Conservation (phyloP, 2,329 filamentous ascomycete genomes). For the Colletotrichum plurivorum region DNA sequence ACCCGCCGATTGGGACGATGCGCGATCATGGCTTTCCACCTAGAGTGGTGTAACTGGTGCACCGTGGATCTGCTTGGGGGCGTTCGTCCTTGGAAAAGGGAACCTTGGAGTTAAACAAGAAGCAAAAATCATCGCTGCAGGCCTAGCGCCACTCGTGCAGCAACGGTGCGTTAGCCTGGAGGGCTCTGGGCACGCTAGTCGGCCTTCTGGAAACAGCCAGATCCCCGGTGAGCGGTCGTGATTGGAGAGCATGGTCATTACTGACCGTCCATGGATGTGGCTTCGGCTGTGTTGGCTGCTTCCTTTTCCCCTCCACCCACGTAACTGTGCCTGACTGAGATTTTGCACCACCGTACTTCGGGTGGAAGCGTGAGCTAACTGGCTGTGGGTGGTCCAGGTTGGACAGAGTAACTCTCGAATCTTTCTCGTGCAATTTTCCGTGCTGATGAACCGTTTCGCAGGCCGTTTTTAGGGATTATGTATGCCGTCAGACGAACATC, state of each 20-base stretch:
- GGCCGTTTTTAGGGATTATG: neutral
- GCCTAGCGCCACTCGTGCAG: conserved; percentile 28
- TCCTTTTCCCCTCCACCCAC: conserved; percentile 1
- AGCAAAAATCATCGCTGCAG: conserved; percentile 21
- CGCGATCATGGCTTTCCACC: conserved; percentile 3
- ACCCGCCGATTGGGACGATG: conserved; percentile 4
- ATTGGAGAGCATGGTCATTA: conserved; percentile 13
- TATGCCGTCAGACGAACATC: neutral
- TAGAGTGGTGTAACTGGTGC: neutral
- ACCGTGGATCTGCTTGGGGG: neutral
- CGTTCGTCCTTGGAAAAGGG: neutral
- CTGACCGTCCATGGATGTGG: neutral
- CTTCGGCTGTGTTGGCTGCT: conserved; percentile 5
- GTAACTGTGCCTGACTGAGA: neutral
- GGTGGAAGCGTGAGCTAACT: neutral
- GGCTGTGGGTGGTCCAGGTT: neutral
- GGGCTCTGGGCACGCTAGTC: conserved; percentile 16
- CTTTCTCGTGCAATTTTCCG: neutral
- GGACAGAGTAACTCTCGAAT: neutral
- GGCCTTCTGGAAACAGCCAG: conserved; percentile 28
- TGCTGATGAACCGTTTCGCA: neutral
- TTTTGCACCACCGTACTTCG: neutral
- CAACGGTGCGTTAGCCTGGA: conserved; percentile 22
- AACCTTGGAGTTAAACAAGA: conserved; percentile 9
- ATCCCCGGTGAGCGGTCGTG: conserved; percentile 12